phyloP scores from a whole-genome alignment of 2,329 filamentous ascomycete species.

The Aspergillus thermomutatus region DNA sequence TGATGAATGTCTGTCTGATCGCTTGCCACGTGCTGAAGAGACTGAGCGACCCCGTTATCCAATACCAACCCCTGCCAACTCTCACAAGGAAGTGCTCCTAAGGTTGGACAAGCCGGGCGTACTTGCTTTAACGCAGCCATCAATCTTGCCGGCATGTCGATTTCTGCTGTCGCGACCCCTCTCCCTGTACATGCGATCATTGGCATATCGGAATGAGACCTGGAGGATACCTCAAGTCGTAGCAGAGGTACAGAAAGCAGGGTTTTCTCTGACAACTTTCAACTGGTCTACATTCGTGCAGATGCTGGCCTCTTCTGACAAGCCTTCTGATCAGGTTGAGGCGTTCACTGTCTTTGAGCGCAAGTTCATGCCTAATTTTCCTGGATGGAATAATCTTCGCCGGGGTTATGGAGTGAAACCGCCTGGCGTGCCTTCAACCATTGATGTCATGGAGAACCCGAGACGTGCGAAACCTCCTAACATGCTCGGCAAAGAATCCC shows the following conservation, averaged over 20 bases:
- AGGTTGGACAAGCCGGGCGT: not conserved
- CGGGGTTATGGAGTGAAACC: constrained; percentile 33
- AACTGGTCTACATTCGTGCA: constrained; percentile 81
- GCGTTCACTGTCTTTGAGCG: constrained; percentile 74
- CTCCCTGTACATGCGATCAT: constrained; percentile 51
- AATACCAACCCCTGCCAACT: constrained; percentile 2
- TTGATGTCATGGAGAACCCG: constrained; percentile 32
- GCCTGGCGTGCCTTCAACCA: constrained; percentile 22
- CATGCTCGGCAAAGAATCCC: constrained; percentile 30
- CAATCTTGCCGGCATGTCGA: constrained; percentile 40
- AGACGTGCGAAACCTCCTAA: constrained; percentile 18
- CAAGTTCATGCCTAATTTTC: constrained; percentile 74
- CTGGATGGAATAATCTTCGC: constrained; percentile 60
- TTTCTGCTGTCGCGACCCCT: constrained; percentile 50
- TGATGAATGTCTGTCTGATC: constrained; percentile 16
- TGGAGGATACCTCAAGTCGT: constrained; percentile 52
- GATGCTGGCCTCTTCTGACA: constrained; percentile 58
- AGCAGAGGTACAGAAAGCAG: constrained; percentile 56
- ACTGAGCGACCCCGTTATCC: constrained; percentile 10
- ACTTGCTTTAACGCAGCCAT: not conserved
- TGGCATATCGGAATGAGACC: constrained; percentile 53
- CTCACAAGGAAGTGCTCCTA: constrained; percentile 4
- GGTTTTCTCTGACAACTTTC: constrained; percentile 70
- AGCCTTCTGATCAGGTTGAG: constrained; percentile 49
- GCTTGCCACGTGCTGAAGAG: constrained; percentile 4